Base-by-base conservation (phyloP, 305 asterid species). In the Rubia balearica region DNA sequence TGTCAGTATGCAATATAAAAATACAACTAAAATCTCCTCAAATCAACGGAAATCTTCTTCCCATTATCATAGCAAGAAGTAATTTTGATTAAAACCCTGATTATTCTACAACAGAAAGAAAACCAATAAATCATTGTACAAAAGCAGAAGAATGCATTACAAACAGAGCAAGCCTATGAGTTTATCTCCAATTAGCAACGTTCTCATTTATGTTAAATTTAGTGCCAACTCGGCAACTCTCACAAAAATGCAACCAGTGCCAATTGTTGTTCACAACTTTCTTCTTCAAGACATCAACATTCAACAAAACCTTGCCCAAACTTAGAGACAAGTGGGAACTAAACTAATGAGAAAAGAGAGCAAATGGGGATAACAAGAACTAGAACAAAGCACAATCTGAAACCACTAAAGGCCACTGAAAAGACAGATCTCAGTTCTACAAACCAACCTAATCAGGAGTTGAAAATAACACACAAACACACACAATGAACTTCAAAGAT, bases 351-450 rank as follows among this genome's bases (percentile, higher is more conserved):
- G 13, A 63, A 13, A 0, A 48, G 41, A 59, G 21, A 53, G 8
- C 30, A 19, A 22, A 14, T 46, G 46, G 48, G 53, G 55, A 69
- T 40, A 68, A 55, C 73, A 61, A 69, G 17, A 74, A 65, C 71
- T 49, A 68, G 71, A 81, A 82, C 60, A 42, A 74, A 76, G 84
- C 71, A 64, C 76, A 80, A 78, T 63, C 71, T 67, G 74, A 76
- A 74, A 73, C 60, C 75, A 77, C 30, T 66, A 30, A 11, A 51
- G 75, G 68, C n/a, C 62, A 76, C 36, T 43, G 61, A 72, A 71
- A 76, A 41, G 62, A 79, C 77, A 86, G 92, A 87, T 85, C 88
- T 83, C 81, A 76, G 67, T 66, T 66, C 73, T 66, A 61, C 64
- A 59, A 4, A 67, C 68, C 81, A 75, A 78, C 73, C 45, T 59